phyloP scores from a whole-genome alignment of 2,329 filamentous ascomycete species.

The Calonectria henricotiae region DNA sequence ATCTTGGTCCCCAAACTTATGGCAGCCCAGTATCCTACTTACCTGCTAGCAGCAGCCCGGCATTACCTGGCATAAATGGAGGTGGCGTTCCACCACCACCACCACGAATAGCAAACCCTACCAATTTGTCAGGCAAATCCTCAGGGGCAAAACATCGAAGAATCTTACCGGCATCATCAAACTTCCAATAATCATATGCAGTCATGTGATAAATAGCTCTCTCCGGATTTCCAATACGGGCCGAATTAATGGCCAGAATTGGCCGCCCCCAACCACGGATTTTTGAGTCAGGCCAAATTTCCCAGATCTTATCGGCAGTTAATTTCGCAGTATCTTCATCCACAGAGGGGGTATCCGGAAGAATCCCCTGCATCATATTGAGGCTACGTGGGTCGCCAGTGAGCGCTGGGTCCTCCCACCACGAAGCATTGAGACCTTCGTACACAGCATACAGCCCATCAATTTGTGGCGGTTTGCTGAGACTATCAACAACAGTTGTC shows the following conservation, averaged over 20 bases:
- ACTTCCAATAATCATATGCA: slow-evolving; percentile 61
- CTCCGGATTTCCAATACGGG: slow-evolving; percentile 61
- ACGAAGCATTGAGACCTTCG: slow-evolving; percentile 65
- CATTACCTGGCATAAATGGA: slow-evolving; percentile 60
- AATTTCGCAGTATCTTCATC: slow-evolving; percentile 56
- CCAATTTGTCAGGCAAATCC: no score
- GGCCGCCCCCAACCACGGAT: slow-evolving; percentile 66
- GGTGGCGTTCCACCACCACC: slow-evolving; percentile 53
- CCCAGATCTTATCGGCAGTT: slow-evolving; percentile 60
- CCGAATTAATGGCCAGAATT: slow-evolving; percentile 65
- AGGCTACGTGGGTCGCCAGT: slow-evolving; percentile 64
- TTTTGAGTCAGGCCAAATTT: slow-evolving; percentile 61
- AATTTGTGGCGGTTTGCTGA: slow-evolving; percentile 69
- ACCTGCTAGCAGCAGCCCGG: slow-evolving; percentile 57
- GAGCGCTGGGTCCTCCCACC: slow-evolving; percentile 60
- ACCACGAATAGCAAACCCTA: slow-evolving; percentile 53
- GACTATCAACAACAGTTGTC: slow-evolving; percentile 66
- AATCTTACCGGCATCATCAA: slow-evolving; percentile 59
- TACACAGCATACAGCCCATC: slow-evolving; percentile 71
- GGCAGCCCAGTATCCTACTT: slow-evolving; percentile 16
- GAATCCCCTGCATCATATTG: slow-evolving; percentile 63
- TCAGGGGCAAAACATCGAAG: rapidly evolving
- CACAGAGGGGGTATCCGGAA: slow-evolving; percentile 60
- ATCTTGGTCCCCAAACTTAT: rapidly evolving
- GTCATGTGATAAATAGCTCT: slow-evolving; percentile 62